Evolutionary conservation across 768 basidiomycete species (phyloP), one percentile per base, ranked within the genome.

Genomic region (Naganishia vaughanmartiniae): DNA sequence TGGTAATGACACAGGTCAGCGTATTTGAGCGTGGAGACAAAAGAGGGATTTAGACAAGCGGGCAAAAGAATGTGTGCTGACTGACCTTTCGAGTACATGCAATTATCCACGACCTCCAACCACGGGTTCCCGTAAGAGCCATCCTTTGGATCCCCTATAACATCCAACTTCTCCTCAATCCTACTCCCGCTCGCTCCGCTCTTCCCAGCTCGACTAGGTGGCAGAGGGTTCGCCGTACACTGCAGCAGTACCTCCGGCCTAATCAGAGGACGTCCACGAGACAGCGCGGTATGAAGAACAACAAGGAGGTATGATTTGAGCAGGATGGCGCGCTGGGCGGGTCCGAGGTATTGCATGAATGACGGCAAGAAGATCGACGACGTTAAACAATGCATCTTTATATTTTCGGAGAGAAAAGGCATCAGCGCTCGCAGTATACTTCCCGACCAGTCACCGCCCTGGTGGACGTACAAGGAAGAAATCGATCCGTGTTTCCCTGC

Each of bases 401-500:
- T 14, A 4, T 30, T 55, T 36, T 58, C 48, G 67, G 19, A 30
- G n/a, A n/a, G n/a, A n/a, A n/a, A n/a, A n/a, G n/a, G n/a, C n/a
- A n/a, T n/a, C n/a, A n/a, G n/a, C n/a, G n/a, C n/a, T n/a, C n/a
- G n/a, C n/a, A n/a, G n/a, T n/a, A n/a, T n/a, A n/a, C n/a, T n/a
- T n/a, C n/a, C n/a, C n/a, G n/a, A n/a, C n/a, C n/a, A n/a, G n/a
- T n/a, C n/a, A n/a, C n/a, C n/a, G n/a, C n/a, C n/a, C n/a, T n/a
- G n/a, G n/a, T n/a, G n/a, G n/a, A 65, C 77, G 70, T 55, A 76
- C 77, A 69, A 78, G 48, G 74, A 78, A 76, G 69, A 78, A 78
- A 65, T 78, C 77, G 10, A 78, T 70, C 51, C 72, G 73, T 9
- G 69, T 56, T 48, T 66, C 70, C 46, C 67, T 65, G 1, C 76